Conservation (phyloP, 2,329 filamentous ascomycete species). For the Hypoxylon sp. region DNA sequence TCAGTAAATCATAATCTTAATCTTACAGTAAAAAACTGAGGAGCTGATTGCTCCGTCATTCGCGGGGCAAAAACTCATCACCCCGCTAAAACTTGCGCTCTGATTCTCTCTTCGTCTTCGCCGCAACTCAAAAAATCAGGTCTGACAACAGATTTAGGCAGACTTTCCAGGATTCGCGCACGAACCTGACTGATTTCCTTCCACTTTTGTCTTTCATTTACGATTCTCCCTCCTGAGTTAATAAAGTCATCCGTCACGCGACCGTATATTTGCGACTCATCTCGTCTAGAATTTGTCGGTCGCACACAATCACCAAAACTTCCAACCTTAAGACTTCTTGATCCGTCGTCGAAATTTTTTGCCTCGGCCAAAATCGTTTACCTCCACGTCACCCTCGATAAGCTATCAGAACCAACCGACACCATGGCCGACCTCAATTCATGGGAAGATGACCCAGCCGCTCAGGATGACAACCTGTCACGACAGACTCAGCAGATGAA, state of each 20-base stretch:
- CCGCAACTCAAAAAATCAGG: slow-evolving; percentile 21
- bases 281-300: slow-evolving; percentile 24
- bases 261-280: not conserved
- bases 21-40: slow-evolving; percentile 18
- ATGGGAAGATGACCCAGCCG: slow-evolving; percentile 90
- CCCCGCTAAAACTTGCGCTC: slow-evolving; percentile 35
- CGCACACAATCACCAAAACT: slow-evolving; percentile 32
- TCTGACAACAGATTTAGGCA: slow-evolving; percentile 21
- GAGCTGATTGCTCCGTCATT: slow-evolving; percentile 40
- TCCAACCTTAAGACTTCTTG: slow-evolving; percentile 1
- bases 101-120: slow-evolving; percentile 1
- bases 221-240: not conserved
- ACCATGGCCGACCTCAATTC: slow-evolving; percentile 92
- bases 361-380: not conserved
- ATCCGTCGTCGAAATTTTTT: slow-evolving; percentile 6
- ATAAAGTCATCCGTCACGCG: not conserved
- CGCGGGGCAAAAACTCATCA: slow-evolving; percentile 44
- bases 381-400: not conserved
- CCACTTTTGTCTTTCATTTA: slow-evolving; percentile 22
- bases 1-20: not conserved
- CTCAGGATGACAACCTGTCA: slow-evolving; percentile 83
- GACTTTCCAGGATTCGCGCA: slow-evolving; percentile 11
- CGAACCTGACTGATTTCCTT: slow-evolving; percentile 1
- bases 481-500: slow-evolving; percentile 84
- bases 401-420: slow-evolving; percentile 42